Evolutionary conservation across 495 filamentous ascomycete genomes (phyloP), one percentile per base, ranked within the genome.

Genomic region (Neurospora hispaniola): DNA sequence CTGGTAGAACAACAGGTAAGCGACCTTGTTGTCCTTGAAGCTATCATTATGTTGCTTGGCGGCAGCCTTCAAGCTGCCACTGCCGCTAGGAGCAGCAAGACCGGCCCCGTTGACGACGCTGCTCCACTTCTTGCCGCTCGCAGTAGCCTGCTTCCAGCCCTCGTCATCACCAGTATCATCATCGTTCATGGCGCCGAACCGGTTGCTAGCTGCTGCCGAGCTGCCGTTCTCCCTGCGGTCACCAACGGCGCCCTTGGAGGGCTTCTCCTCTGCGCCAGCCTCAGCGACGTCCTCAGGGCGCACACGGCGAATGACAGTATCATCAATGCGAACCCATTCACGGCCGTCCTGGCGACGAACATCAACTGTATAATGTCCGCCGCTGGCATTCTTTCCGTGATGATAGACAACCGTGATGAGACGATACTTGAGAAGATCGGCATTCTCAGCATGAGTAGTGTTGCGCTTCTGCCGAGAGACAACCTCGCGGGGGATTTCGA

Each of bases 281-380:
- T 96, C 93, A 14, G 93, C 95, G 20, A 99, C 95, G 74, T 98
- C 96, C 76, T 97, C 93, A 74, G 91, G 91, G 59, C 90, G 87
- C 42, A 99, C 88, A 62, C 94, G 92, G 70, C 91, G 89, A 74
- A 99, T 94, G 73, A 93, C 84, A 1, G 96, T 98, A 79, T 99
- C 96, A 79, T 99, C 96, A 71, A 99, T 87, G 73, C 95, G 91
- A 73, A 99, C 92, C 96, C 96, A 99, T 80, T 97, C 95, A 42
- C 89, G 88, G 18, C 92, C 93, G 76, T 99, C 96, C 80, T 98
- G 96, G 41, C 96, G 91, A 54, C 94, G 89, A 35, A 97, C 92
- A 82, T 99, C 96, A 3, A 96, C 96, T 3, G 96, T 99, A 79
- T 99, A 99, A 78, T 99, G 96, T 23, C 96, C 96, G 62, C 93